Percentiles rank a stretch among this genome's conserved stretches.
These are phyloP conservation scores for Coprinopsis marcescibilis DNA, from an alignment of 768 basidiomycete genomes.

Conservation along the genomic window DNA sequence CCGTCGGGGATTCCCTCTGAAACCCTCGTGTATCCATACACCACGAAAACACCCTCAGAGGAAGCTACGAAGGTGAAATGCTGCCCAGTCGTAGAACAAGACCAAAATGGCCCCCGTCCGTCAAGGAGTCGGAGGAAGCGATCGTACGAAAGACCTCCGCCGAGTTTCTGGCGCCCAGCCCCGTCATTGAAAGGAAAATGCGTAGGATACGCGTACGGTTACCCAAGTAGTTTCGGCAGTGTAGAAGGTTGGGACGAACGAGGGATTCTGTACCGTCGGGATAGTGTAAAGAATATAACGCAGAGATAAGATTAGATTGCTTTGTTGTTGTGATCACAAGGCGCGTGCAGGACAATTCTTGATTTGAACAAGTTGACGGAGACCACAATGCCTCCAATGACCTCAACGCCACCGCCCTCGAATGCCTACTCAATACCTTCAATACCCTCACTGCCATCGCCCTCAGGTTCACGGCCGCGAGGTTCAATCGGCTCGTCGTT, in stretches of 20 bases:
- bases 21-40: conserved; percentile 30
- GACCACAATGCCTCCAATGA: conserved; percentile 23
- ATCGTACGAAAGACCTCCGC: conserved; percentile 21
- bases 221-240: conserved; percentile 24
- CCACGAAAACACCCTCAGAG: conserved; percentile 10
- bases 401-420: conserved; percentile 46
- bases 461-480: conserved; percentile 54
- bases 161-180: conserved; percentile 38
- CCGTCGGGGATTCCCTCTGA: conserved; percentile 29
- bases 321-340: no score
- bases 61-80: conserved; percentile 10
- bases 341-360: no score
- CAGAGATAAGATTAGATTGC: no score
- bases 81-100: conserved; percentile 21
- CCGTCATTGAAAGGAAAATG: conserved; percentile 31
- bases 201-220: conserved; percentile 39
- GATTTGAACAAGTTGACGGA: no score
- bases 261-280: not conserved
- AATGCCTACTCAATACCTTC: conserved; percentile 37
- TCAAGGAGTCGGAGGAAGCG: conserved; percentile 11
- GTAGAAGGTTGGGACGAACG: conserved; percentile 9
- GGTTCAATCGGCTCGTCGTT: conserved; percentile 75
- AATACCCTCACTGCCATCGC: conserved; percentile 48
- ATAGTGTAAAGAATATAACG: conserved; percentile 1
- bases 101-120: conserved; percentile 14